These are phyloP conservation scores for Trichocladium antarcticum DNA, from an alignment of 495 filamentous ascomycete genomes.

Conservation along the genomic window DNA sequence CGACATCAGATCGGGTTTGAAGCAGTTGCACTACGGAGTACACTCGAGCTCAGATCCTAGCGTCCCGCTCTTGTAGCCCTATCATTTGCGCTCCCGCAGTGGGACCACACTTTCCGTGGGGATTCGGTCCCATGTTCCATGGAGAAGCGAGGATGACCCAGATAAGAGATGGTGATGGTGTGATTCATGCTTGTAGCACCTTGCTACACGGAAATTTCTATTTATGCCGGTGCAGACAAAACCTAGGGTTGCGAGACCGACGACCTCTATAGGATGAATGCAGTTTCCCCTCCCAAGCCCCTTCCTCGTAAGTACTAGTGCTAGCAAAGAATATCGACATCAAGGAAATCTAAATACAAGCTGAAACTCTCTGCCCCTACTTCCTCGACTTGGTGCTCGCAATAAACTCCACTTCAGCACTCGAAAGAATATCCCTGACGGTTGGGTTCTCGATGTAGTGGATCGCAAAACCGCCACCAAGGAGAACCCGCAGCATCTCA, in stretches of 20 bases:
- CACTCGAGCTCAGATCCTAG: background rate
- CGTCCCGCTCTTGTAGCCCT: background rate
- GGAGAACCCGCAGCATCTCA: slow-evolving; percentile 59
- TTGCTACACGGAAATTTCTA: too few relatives aligned
- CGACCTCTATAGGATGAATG: too few relatives aligned
- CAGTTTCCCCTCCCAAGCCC: background rate
- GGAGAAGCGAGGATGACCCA: background rate
- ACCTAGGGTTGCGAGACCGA: too few relatives aligned
- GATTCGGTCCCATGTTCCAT: background rate
- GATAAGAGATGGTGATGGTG: too few relatives aligned
- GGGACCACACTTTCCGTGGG: background rate
- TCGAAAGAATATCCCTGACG: slow-evolving; percentile 57
- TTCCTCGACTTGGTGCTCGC: slow-evolving; percentile 11
- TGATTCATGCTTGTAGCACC: too few relatives aligned
- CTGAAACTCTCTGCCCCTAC: too few relatives aligned
- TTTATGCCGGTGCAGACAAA: background rate
- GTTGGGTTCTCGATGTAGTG: slow-evolving; percentile 76
- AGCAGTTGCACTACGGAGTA: background rate
- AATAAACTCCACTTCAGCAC: slow-evolving; percentile 26
- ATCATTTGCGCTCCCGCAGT: slow-evolving; percentile 1
- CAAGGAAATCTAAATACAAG: too few relatives aligned
- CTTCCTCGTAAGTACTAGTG: too few relatives aligned
- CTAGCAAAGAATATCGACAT: too few relatives aligned
- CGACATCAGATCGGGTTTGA: background rate
- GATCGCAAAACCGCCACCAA: slow-evolving; percentile 67